phyloP scores from a whole-genome alignment of 139 green algal genomes.

The Raphidocelis subcapitata region DNA sequence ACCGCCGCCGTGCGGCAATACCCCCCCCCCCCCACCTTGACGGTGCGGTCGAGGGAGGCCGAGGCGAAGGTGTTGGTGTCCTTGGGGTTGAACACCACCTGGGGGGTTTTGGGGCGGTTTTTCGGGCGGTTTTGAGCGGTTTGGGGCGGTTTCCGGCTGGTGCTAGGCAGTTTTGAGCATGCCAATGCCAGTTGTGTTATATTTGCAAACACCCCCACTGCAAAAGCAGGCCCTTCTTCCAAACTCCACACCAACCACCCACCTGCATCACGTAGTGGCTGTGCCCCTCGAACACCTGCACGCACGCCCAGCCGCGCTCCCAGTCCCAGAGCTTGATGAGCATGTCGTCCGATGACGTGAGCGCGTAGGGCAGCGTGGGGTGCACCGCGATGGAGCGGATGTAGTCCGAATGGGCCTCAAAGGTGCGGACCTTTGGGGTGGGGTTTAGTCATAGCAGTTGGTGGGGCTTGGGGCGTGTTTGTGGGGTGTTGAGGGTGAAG shows the following conservation, averaged over 20 bases:
- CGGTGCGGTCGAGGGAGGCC: slow-evolving; percentile 93
- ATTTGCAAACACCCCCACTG: too few species aligned
- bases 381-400: slow-evolving; percentile 95
- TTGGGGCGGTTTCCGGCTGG: too few species aligned
- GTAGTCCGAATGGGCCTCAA: slow-evolving; percentile 99
- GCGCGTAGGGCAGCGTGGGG: slow-evolving; percentile 88
- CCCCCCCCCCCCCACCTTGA: slow-evolving; percentile 79
- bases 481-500: too few species aligned
- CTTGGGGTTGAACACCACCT: slow-evolving; percentile 98
- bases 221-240: too few species aligned
- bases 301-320: slow-evolving; percentile 92
- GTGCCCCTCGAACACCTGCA: slow-evolving; percentile 98
- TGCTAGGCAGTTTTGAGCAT: too few species aligned
- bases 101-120: too few species aligned
- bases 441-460: slow-evolving; percentile 59
- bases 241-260: not conserved
- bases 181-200: too few species aligned
- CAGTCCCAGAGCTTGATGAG: slow-evolving; percentile 99
- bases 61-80: slow-evolving; percentile 99
- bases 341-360: slow-evolving; percentile 98
- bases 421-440: slow-evolving; percentile 95
- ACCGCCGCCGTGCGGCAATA: too few species aligned
- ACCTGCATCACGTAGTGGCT: slow-evolving; percentile 99
- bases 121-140: too few species aligned
- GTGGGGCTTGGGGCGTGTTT: not conserved